These are phyloP conservation scores for Boechera stricta DNA, from an alignment of 345 rosid genomes.

Conservation along the genomic window DNA sequence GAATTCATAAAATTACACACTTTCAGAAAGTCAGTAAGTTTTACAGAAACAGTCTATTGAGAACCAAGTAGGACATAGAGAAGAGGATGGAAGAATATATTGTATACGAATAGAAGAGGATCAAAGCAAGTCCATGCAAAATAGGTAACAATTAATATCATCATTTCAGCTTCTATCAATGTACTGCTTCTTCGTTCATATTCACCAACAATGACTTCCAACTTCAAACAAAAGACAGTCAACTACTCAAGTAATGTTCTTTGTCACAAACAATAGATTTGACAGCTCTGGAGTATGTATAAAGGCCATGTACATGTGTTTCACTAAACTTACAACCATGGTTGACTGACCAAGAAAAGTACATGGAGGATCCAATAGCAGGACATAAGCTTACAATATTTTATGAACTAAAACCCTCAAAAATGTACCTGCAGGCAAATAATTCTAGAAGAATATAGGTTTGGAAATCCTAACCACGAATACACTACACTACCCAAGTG, in stretches of 20 bases:
- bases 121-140: slow-evolving; percentile 16
- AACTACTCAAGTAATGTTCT: neutral
- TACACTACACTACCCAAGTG: slow-evolving; percentile 27
- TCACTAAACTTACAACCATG: slow-evolving; percentile 27
- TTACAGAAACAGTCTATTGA: neutral
- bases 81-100: neutral
- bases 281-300: slow-evolving; percentile 18
- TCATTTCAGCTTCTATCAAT: slow-evolving; percentile 8
- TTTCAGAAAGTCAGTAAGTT: neutral
- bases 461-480: slow-evolving; percentile 10
- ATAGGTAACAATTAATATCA: slow-evolving; percentile 9
- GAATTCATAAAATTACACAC: neutral
- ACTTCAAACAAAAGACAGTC: neutral
- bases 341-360: slow-evolving; percentile 7
- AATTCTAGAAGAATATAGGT: slow-evolving; percentile 13
- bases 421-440: slow-evolving; percentile 9
- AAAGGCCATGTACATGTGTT: slow-evolving; percentile 13
- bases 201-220: slow-evolving; percentile 2
- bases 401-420: slow-evolving; percentile 4
- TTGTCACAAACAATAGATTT: neutral
- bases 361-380: slow-evolving; percentile 28
- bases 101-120: neutral
- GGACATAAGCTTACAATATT: slow-evolving; percentile 16
- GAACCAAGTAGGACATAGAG: neutral
- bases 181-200: neutral